Base-by-base conservation (phyloP, 2,329 filamentous ascomycete species). In the Aschersonia sp. region DNA sequence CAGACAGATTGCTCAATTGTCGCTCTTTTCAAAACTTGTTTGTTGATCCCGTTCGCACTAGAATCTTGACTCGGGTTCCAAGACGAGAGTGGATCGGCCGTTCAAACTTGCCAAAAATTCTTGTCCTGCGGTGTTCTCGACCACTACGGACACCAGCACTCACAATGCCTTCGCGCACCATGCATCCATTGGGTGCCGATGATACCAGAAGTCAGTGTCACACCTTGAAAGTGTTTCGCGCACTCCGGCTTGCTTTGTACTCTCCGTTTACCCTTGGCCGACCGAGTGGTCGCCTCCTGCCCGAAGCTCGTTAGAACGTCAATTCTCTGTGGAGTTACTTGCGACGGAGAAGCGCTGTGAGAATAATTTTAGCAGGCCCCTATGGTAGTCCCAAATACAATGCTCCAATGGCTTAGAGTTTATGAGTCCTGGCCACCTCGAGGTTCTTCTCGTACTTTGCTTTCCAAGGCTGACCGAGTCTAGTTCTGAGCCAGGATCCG, bases 401-500 rank as follows among this genome's bases (percentile, higher is more conserved):
- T 20, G 20, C 20, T 20, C 20, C 20, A 20, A 20, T 20, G 20
- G 20, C 20, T 20, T 20, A 20, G 20, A 20, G 2, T 20, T 2
- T 20, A 20, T 20, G 20, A 20, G 20, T 20, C 20, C 7, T 38
- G 7, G 35, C 35, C 35, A 38, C 7, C 3, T 38, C 35, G 35
- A 3, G 35, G 12, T 12, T 20, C 9, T 9, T n/a, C 40, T 43
- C 40, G 40, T 40, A 29, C 32, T 43, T 4, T 20, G 7, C 29
- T 5, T 38, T 40, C 4, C 10, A 43, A 45, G 28, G 47, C 56
- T 60, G 49, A 63, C 54, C 30, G 6, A 5, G 20, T 42, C 28
- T 20, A 96, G 91, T 96, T 67, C 73, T 94, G 62, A 89, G 89
- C 56, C 91, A 96, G 75, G 89, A 96, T 68, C 88, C 91, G 60